A percentile compares a stretch with the other conserved stretches of the same genome.
phyloP scores from a whole-genome alignment of 176 grass and related monocot species.

The Aegilops speltoides region DNA sequence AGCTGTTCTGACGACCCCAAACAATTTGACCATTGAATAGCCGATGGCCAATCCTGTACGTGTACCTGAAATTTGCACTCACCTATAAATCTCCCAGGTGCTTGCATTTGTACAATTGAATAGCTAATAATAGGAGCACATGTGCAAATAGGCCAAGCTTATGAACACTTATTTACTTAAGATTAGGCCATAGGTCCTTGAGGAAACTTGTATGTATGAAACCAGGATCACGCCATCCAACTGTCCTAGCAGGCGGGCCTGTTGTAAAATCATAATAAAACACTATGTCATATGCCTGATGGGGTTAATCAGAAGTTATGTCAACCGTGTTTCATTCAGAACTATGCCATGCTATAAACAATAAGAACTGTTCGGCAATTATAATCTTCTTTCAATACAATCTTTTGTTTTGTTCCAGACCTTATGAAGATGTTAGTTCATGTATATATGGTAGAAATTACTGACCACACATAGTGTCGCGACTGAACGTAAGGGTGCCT shows the following conservation, averaged over 20 bases:
- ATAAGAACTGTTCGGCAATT: neutral
- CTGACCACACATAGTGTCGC: constrained; percentile 82
- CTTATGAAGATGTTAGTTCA: neutral
- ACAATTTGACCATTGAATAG: constrained; percentile 63
- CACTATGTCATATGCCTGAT: constrained; percentile 16
- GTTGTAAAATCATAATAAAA: constrained; percentile 23
- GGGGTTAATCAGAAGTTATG: neutral
- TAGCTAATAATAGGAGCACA: neutral
- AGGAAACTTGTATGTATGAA: constrained; percentile 91
- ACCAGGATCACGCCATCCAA: constrained; percentile 93
- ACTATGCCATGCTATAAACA: neutral
- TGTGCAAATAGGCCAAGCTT: constrained; percentile 7
- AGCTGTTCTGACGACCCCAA: constrained; percentile 74
- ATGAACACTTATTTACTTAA: constrained; percentile 38
- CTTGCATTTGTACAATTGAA: constrained; percentile 20
- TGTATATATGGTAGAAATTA: constrained; percentile 23
- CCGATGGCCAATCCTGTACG: constrained; percentile 69
- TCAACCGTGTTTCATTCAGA: neutral
- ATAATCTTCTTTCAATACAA: neutral
- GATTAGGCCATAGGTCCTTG: constrained; percentile 88
- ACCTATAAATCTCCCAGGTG: constrained; percentile 2
- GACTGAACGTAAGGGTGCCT: constrained; percentile 78
- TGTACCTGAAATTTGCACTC: constrained; percentile 65
- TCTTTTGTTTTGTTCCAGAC: neutral
- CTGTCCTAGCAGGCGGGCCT: constrained; percentile 87